Evolutionary conservation across 345 rosid species (phyloP).

Genomic region (Rhodamnia argentea): DNA sequence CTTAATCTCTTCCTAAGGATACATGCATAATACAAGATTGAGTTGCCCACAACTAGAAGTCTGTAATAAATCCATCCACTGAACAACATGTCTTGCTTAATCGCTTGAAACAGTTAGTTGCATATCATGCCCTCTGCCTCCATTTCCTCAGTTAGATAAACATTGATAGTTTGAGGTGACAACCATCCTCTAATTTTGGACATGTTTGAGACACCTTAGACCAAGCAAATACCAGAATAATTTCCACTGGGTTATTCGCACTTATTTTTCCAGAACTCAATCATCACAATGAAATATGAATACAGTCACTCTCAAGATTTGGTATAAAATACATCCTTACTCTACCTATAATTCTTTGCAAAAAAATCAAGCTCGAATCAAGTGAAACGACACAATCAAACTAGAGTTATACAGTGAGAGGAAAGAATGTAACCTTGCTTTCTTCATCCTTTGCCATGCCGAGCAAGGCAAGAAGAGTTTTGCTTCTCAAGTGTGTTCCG

Average conservation of each 20-base stretch:
- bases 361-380: neutral
- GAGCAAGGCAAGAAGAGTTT: constrained; percentile 24
- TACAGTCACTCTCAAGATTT: neutral
- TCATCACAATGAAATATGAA: neutral
- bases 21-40: neutral
- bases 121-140: neutral
- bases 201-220: neutral
- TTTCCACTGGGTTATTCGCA: neutral
- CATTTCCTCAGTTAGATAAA: neutral
- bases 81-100: neutral
- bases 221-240: neutral
- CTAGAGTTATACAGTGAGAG: neutral
- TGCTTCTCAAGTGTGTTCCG: constrained; percentile 24
- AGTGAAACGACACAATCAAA: neutral
- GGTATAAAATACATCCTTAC: neutral
- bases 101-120: neutral
- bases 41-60: neutral
- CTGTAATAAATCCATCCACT: neutral
- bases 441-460: constrained; percentile 38
- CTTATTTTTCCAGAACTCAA: neutral
- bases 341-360: neutral
- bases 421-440: constrained; percentile 22
- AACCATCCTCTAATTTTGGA: neutral
- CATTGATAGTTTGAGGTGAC: neutral
- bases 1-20: neutral